Conservation (phyloP, 345 rosid species). For the Salix koriyanagi region DNA sequence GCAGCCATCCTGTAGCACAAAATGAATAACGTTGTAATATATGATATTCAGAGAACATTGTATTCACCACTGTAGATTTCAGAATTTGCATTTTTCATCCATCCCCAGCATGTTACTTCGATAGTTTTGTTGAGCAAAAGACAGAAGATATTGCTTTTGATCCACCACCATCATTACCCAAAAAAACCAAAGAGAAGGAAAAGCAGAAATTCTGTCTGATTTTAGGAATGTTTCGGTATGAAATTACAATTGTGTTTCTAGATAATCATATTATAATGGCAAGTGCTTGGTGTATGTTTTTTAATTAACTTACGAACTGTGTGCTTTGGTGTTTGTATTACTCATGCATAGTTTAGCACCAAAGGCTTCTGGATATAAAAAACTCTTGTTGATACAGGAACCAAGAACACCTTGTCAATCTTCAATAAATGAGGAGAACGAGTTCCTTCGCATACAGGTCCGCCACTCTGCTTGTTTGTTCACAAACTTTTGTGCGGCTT, state of each 20-base stretch:
- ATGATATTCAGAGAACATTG: neutral
- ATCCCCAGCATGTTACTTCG: neutral
- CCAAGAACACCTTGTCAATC: conserved; percentile 48
- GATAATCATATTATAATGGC: neutral
- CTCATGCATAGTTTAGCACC: neutral
- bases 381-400: conserved; percentile 35
- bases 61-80: neutral
- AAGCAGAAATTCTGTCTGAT: neutral
- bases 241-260: neutral
- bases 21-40: neutral
- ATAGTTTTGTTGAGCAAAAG: neutral
- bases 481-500: neutral
- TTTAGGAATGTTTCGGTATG: neutral
- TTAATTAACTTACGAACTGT: neutral
- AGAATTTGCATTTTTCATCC: neutral
- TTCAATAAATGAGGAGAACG: conserved; percentile 66
- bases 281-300: neutral
- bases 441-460: conserved; percentile 87
- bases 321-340: neutral
- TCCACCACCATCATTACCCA: neutral
- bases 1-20: neutral
- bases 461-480: neutral
- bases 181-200: neutral
- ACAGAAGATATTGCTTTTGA: neutral
- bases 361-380: neutral